Evolutionary conservation across 2,329 filamentous ascomycete genomes (phyloP).

Genomic region (Ramularia endophylla): DNA sequence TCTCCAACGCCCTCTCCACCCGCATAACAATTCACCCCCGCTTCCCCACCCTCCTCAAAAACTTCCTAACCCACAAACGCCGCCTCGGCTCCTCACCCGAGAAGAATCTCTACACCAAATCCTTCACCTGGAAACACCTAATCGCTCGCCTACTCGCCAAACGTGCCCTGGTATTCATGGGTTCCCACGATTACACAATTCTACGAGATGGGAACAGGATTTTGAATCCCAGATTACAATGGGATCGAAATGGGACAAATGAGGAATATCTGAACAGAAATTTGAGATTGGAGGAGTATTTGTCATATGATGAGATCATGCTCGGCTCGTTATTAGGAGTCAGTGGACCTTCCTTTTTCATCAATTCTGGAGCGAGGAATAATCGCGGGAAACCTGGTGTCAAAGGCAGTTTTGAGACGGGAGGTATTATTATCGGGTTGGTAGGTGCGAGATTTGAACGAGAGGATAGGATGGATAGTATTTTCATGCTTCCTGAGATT

Average conservation of each 20-base stretch:
- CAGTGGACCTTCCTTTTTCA: slow-evolving; percentile 25
- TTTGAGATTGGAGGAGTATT: slow-evolving; percentile 22
- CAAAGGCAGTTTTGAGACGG: slow-evolving; percentile 16
- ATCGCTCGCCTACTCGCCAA: slow-evolving; percentile 26
- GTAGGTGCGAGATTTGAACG: slow-evolving; percentile 31
- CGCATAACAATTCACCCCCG: slow-evolving; percentile 27
- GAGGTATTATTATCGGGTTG: slow-evolving; percentile 29
- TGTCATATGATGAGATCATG: slow-evolving; percentile 33
- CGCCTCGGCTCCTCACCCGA: slow-evolving; percentile 23
- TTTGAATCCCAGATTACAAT: slow-evolving; percentile 13
- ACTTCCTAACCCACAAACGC: slow-evolving; percentile 28
- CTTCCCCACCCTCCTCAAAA: slow-evolving; percentile 20
- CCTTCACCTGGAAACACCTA: slow-evolving; percentile 18
- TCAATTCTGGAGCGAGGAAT: slow-evolving; percentile 26
- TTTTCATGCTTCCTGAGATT: slow-evolving; percentile 18
- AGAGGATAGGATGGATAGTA: slow-evolving; percentile 26
- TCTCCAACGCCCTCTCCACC: slow-evolving; percentile 21
- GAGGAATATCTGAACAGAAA: slow-evolving; percentile 15
- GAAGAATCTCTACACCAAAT: slow-evolving; percentile 22
- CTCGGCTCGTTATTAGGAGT: slow-evolving; percentile 28
- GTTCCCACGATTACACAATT: slow-evolving; percentile 21
- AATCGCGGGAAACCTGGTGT: slow-evolving; percentile 10
- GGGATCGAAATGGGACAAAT: slow-evolving; percentile 26
- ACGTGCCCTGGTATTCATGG: slow-evolving; percentile 28
- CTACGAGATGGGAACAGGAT: slow-evolving; percentile 22